Base-by-base conservation (phyloP, 768 basidiomycete genomes). In the Boletus eberwhitei region DNA sequence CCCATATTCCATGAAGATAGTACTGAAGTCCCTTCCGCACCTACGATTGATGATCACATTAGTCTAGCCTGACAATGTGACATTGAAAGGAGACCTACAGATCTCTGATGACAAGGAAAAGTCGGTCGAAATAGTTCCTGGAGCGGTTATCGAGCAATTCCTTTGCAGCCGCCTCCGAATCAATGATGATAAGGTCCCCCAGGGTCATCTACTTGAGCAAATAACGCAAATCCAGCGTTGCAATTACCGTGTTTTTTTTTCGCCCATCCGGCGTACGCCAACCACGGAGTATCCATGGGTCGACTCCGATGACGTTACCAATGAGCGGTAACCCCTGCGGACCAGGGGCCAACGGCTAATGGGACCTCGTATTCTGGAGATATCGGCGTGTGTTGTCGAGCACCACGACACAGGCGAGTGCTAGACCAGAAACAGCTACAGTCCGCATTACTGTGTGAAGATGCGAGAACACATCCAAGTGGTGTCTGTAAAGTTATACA, bases 111-210 rank as follows among this genome's bases (percentile, higher is more conserved):
- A 58, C 45, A 35, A 71, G 42, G 34, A 50, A 55, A 22, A 81
- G 82, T 8, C 83, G 76, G 56, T 79, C 79, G 5, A 80, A 81
- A 58, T 82, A 82, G 42, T 79, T 75, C 13, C 62, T 63, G 9
- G 79, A 77, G 12, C 79, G 75, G 32, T 68, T 64, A 44, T 81
- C 79, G 35, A 84, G 71, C 13, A 84, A 69, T 43, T 80, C 79
- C 29, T 69, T 60, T 2, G 73, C 77, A 11, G 73, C 69, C 49
- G 71, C 71, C 36, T 69, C 69, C 17, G 74, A 74, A 65, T 79
- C 83, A 21, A 84, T 63, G 54, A 83, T 64, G 29, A 85, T 73
- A 13, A 85, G 61, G n/a, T 77, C 67, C 1, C 78, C 75, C 78
- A 46, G 17, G 22, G 24, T 36, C 35, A 22, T 8, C 8, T 32